Base-by-base conservation (phyloP, 2,329 filamentous ascomycete species). In the Exophiala dermatitidis region DNA sequence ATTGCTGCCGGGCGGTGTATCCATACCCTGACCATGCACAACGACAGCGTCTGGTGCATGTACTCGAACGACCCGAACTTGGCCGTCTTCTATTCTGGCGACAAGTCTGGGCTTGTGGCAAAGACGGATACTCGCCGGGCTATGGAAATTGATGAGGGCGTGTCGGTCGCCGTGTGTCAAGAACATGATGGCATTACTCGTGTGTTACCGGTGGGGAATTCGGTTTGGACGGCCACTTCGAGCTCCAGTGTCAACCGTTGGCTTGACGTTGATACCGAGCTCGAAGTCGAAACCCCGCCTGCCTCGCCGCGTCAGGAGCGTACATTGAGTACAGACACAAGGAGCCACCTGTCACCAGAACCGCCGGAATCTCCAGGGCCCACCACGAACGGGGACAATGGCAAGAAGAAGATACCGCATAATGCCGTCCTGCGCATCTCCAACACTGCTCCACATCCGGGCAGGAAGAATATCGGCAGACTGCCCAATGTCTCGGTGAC, bases 21-120 rank as follows among this genome's bases (percentile, higher is more conserved):
- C 85, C 89, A 96, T 71, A 98, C 93, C 0, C 80, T 98, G 63
- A 96, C 90, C 50, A 98, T 98, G 93, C 93, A 98, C 72, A 95
- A 95, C 66, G 90, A 95, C 66, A 96, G 90, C 67, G 88, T 98
- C 26, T 98, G 93, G 93, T 94, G 89, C 1, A 77, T 98, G 26
- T 95, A 86, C 70, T 96, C 93, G 0, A 84, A 91, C 50, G 83
- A 95, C 63, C 90, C 90, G 0, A 80, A 86, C 54, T 78, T 98
- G 3, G 85, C 85, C 6, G 81, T 95, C 31, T 97, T 98, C 70
- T 97, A 97, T 73, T 97, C 91, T 52, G 88, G 86, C 62, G 93
- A 98, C 70, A 84, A 91, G 48, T 90, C 89, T 1, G 93, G 93
- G 2, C 72, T 96, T 57, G 85, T 98, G n/a, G 91, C 90, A 50